Conservation (phyloP, 768 basidiomycete genomes). For the Agaricus sinodeliciosus region DNA sequence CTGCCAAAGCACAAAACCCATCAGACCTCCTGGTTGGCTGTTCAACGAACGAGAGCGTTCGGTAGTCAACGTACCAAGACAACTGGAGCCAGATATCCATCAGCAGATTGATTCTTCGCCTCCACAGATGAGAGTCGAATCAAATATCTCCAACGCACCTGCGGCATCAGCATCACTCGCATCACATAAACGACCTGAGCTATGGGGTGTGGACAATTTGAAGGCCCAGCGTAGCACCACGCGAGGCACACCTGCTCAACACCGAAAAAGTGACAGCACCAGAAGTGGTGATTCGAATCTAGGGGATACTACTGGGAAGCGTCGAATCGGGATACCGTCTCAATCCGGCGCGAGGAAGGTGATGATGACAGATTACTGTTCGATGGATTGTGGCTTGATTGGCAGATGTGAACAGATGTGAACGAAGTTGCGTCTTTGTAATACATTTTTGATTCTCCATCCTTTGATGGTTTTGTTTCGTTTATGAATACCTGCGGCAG, state of each 20-base stretch:
- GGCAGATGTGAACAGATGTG: constrained; percentile 8
- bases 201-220: constrained; percentile 35
- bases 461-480: neutral
- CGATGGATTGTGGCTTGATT: constrained; percentile 1
- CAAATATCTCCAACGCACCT: neutral
- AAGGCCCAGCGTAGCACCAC: constrained; percentile 46
- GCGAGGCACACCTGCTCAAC: constrained; percentile 17
- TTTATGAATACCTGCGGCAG: neutral
- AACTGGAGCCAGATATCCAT: constrained; percentile 12
- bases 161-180: neutral
- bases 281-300: no score
- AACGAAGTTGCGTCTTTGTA: neutral
- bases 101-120: constrained; percentile 1
- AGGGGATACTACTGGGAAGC: neutral
- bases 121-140: neutral
- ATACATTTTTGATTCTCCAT: neutral
- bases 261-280: no score
- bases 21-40: constrained; percentile 58
- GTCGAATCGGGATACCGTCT: constrained; percentile 29
- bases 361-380: constrained; percentile 5
- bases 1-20: constrained; percentile 49
- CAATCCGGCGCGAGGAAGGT: constrained; percentile 20
- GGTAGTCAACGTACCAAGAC: constrained; percentile 14
- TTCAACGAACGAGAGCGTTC: constrained; percentile 53
- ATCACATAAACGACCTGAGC: neutral